A percentile compares a stretch with the other conserved stretches of the same genome.
Conservation (phyloP, 768 basidiomycete species). For the Calocera viscosa region DNA sequence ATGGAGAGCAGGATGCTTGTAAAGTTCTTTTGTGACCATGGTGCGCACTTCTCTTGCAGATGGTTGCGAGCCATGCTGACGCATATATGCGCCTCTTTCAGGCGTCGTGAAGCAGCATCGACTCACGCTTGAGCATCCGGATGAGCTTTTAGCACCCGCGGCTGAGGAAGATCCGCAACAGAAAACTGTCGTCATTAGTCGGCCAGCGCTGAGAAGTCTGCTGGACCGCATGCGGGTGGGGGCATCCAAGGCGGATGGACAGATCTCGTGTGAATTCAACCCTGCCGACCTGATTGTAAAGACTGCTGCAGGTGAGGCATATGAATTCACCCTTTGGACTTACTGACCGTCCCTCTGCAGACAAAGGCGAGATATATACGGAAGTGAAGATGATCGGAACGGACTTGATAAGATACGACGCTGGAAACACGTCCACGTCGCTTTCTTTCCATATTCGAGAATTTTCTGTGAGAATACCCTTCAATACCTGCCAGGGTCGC, state of each 20-base stretch:
- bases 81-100: neutral
- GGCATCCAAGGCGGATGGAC: neutral
- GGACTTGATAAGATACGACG: neutral
- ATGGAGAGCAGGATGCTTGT: neutral
- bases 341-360: neutral
- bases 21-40: conserved; percentile 6
- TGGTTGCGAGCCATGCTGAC: neutral
- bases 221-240: neutral
- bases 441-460: conserved; percentile 1
- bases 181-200: neutral
- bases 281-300: neutral
- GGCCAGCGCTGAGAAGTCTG: neutral
- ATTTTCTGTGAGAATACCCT: neutral
- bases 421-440: neutral
- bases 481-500: neutral
- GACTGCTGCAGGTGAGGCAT: neutral
- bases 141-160: neutral
- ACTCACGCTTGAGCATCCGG: neutral
- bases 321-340: neutral
- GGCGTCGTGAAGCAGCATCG: conserved; percentile 4
- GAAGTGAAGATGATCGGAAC: neutral
- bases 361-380: neutral
- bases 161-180: neutral
- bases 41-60: neutral
- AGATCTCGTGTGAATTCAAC: neutral